Percentiles rank a stretch among this genome's conserved stretches.
Evolutionary conservation across 768 basidiomycete genomes (phyloP).

Genomic region (Rhodotorula babjevae): DNA sequence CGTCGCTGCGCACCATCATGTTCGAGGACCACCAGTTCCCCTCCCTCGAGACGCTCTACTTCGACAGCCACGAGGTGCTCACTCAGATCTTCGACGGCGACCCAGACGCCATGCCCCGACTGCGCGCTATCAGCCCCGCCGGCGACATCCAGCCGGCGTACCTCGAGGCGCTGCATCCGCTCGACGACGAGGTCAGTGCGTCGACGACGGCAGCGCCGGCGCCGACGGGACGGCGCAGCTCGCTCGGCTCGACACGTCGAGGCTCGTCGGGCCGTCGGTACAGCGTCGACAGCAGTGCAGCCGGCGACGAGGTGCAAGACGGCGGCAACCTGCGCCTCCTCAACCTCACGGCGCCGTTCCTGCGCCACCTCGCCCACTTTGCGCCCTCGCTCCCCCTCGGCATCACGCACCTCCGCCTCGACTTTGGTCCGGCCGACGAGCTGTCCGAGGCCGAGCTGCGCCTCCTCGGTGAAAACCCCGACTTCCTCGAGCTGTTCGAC

Average conservation of each 20-base stretch:
- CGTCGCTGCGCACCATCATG: background rate
- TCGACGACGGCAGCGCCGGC: background rate
- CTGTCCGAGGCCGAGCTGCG: background rate
- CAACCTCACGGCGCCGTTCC: background rate
- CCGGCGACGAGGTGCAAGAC: background rate
- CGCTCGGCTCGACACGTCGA: no score
- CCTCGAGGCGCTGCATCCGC: background rate
- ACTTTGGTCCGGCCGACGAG: background rate
- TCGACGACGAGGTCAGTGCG: background rate
- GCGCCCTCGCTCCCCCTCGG: background rate
- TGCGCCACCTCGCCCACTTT: background rate
- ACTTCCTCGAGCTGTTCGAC: background rate
- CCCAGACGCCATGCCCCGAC: background rate
- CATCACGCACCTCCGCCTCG: background rate
- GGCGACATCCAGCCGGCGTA: background rate
- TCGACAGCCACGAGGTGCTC: constrained; percentile 4
- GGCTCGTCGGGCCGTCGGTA: no score
- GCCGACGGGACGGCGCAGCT: no score
- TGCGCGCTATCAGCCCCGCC: background rate
- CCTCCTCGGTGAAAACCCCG: background rate
- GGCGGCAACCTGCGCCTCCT: background rate
- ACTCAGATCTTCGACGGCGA: background rate
- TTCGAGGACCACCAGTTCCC: background rate
- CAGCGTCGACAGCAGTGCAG: no score
- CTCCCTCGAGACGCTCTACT: background rate